phyloP scores from a whole-genome alignment of 2,329 filamentous ascomycete genomes.

The Fusarium incarnatum region DNA sequence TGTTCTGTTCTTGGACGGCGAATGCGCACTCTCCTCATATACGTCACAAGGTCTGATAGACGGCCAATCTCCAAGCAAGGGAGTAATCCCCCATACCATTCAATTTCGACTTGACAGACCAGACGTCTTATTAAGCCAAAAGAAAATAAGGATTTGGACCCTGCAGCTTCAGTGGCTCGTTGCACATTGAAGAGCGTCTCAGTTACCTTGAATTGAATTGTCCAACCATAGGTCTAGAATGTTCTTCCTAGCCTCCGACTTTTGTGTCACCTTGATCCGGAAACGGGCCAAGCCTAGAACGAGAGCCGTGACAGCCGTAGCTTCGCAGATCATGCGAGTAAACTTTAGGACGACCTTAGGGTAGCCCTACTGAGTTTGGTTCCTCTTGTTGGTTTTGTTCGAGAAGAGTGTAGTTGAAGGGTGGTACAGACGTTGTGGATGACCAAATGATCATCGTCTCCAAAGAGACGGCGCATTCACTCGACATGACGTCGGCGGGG shows the following conservation, averaged over 20 bases:
- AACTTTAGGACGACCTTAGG: neutral
- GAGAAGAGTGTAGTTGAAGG: neutral
- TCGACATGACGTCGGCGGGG: constrained; percentile 36
- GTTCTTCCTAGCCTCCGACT: constrained; percentile 18
- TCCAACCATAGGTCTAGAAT: constrained; percentile 26
- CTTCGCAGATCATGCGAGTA: constrained; percentile 17
- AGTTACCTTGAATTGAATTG: constrained; percentile 2
- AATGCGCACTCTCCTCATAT: constrained; percentile 10
- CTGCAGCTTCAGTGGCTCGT: constrained; percentile 7
- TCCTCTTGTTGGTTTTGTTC: neutral
- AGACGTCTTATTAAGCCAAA: neutral
- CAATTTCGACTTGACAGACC: neutral
- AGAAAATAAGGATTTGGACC: constrained; percentile 2
- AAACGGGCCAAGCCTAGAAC: constrained; percentile 17
- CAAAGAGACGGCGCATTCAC: neutral
- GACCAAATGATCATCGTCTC: constrained; percentile 3
- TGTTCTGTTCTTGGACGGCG: constrained; percentile 13
- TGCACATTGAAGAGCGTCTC: constrained; percentile 1
- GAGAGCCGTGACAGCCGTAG: constrained; percentile 30
- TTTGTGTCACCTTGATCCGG: constrained; percentile 21
- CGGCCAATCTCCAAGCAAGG: constrained; percentile 20
- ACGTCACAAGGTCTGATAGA: constrained; percentile 34
- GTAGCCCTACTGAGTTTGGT: neutral
- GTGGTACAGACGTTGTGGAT: neutral
- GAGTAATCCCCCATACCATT: constrained; percentile 13